Conservation (phyloP, 257 asterid species). For the Gentiana dahurica region DNA sequence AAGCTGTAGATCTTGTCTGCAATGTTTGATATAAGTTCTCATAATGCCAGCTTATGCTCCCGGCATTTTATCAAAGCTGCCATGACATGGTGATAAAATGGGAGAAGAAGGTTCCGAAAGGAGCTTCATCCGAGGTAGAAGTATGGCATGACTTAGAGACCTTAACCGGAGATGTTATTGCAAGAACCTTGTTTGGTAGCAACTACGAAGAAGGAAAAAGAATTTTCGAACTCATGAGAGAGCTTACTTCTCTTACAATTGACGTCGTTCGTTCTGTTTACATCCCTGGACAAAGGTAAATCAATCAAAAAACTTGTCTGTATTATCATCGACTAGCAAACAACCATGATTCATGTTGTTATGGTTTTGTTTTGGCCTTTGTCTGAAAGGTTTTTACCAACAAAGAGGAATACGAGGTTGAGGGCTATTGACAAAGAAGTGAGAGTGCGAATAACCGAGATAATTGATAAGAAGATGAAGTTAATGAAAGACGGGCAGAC, state of each 20-base stretch:
- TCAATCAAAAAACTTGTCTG: background rate
- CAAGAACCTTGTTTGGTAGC: conserved; percentile 43
- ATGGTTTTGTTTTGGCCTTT: background rate
- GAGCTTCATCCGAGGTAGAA: conserved; percentile 26
- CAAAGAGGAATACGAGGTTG: conserved; percentile 39
- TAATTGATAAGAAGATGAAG: conserved; percentile 19
- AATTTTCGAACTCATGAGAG: conserved; percentile 38
- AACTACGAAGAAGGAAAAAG: conserved; percentile 25
- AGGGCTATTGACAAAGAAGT: conserved; percentile 27
- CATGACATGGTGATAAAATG: conserved; percentile 35
- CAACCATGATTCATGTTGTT: too few species aligned
- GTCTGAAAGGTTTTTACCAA: conserved; percentile 22
- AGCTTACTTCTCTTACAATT: conserved; percentile 45
- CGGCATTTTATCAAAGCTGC: conserved; percentile 35
- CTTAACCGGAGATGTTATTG: conserved; percentile 35
- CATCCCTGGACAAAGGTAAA: conserved; percentile 54
- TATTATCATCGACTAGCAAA: background rate
- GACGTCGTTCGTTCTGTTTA: conserved; percentile 40
- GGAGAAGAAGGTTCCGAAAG: conserved; percentile 21
- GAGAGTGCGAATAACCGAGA: conserved; percentile 14
- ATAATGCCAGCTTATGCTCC: conserved; percentile 31
- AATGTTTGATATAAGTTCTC: background rate
- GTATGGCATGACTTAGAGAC: conserved; percentile 38
- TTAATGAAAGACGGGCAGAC: conserved; percentile 16
- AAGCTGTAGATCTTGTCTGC: background rate